Evolutionary conservation across 73 alveolate genomes (phyloP).

Genomic region (Paramecium biaurelia): DNA sequence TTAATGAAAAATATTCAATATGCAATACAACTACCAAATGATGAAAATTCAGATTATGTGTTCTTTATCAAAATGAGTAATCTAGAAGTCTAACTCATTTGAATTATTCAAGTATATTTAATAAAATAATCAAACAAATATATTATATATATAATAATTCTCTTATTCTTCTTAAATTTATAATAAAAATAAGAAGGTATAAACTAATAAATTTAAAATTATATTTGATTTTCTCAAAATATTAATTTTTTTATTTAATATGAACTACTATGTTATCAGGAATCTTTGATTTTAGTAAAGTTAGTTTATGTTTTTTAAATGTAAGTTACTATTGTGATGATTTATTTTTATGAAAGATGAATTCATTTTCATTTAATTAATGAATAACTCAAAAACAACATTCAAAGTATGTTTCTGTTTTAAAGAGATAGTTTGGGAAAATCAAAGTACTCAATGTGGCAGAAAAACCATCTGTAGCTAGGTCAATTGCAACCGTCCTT

Average conservation of each 20-base stretch:
- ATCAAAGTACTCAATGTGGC: slow-evolving; percentile 91
- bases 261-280: not conserved
- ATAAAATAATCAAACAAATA: not conserved
- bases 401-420: not conserved
- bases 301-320: not conserved
- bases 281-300: not conserved
- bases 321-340: not conserved
- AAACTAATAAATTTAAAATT: too few species aligned
- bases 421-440: not conserved
- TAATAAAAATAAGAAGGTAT: not conserved
- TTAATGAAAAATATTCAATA: not conserved
- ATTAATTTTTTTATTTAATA: too few species aligned
- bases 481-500: slow-evolving; percentile 80
- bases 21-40: not conserved
- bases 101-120: not conserved
- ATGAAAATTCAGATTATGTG: not conserved
- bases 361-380: not conserved
- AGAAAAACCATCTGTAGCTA: slow-evolving; percentile 99
- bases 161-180: not conserved
- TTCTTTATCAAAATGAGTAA: not conserved
- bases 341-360: not conserved
- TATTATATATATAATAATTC: not conserved
- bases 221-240: not conserved
- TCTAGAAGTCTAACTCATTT: not conserved
- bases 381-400: not conserved